Percentiles rank a stretch among this genome's conserved stretches.
Conservation (phyloP, 2,329 filamentous ascomycete species). For the Verticillium dahliae region DNA sequence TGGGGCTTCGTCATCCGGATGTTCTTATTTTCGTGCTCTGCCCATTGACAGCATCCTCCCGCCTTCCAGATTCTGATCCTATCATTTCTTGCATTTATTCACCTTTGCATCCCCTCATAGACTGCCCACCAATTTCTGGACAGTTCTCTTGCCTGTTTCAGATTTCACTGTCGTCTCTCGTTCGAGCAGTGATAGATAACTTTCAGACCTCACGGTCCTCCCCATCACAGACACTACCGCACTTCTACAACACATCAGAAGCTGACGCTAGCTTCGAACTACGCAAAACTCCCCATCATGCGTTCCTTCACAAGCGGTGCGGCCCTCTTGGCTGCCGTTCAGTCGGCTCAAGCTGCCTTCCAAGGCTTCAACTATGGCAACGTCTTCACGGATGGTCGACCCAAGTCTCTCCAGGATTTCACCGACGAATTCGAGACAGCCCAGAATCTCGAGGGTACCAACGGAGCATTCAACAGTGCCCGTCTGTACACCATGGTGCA, state of each 20-base stretch:
- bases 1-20: not conserved
- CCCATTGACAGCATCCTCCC: not conserved
- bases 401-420: constrained; percentile 59
- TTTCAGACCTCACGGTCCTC: not conserved
- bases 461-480: constrained; percentile 58
- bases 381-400: constrained; percentile 50
- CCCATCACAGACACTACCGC: not conserved
- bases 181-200: not conserved
- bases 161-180: not conserved
- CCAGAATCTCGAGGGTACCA: constrained; percentile 55
- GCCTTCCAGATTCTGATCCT: not conserved
- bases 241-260: not conserved
- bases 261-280: too few relatives aligned
- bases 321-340: constrained; percentile 25
- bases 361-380: constrained; percentile 72
- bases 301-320: not conserved
- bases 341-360: constrained; percentile 29
- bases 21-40: not conserved
- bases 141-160: not conserved
- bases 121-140: not conserved
- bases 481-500: constrained; percentile 75
- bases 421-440: constrained; percentile 64
- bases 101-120: not conserved
- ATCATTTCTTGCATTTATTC: not conserved
- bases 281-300: not conserved